Base-by-base conservation (phyloP, 768 basidiomycete species). In the Calocera viscosa region DNA sequence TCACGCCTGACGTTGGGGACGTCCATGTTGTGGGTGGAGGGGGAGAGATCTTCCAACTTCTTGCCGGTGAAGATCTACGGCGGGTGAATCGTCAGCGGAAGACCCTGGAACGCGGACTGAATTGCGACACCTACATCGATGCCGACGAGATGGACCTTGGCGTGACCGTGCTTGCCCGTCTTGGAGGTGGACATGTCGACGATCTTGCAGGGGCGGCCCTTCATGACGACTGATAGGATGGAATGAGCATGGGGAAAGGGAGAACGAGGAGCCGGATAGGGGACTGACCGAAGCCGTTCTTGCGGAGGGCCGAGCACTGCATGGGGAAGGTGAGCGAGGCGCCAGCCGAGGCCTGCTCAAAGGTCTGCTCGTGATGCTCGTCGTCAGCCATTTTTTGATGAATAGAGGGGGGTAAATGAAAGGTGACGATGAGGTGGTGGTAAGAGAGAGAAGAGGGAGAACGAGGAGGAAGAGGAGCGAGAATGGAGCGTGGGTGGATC, bases 1-100 rank as follows among this genome's bases (percentile, higher is more conserved):
- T 80, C 82, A 77, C 95, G 90, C 63, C 32, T 69, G 76, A 99
- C 93, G 80, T 96, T 90, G 77, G 95, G 95, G 74, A 96, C 95
- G 72, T 97, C 94, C 91, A 99, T 94, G 83, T 99, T 99, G 85
- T 99, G 96, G 77, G 95, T 99, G 75, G 93, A 95, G 73, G 92
- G 92, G 72, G 77, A 91, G 78, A 93, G 90, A 83, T 91, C 91
- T 85, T 93, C 91, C 79, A 94, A 74, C 83, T 99, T 99, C 85
- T 96, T 96, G 73, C 85, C 85, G 70, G 95, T 99, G 85, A 99
- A 99, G 80, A 99, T 98, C 95, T 96, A 47, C 74, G 10, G 28
- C 0, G 64, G 26, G 64, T 60, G 64, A 39, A 40, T 33, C 49
- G 67, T 63, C 24, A 66, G 71, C 17, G 64, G 65, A 28, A 5